Base-by-base conservation (phyloP, 306 rosid species). In the Dalbergia cochinchinensis region DNA sequence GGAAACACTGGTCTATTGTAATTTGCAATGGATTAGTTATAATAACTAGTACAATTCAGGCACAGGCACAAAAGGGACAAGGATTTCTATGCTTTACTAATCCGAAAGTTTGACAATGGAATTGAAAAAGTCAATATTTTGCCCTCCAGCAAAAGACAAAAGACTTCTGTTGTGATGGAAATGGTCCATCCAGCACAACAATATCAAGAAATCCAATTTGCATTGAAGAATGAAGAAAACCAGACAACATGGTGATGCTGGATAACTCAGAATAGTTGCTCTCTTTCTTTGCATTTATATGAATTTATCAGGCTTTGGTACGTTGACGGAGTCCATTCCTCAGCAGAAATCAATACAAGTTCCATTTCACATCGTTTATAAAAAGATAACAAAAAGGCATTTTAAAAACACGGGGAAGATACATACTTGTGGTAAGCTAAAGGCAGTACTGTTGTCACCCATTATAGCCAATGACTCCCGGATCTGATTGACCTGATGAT, bases 401-500 rank as follows among this genome's bases (percentile, higher is more conserved):
- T 19, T 73, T 57, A 18, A 55, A 80, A 73, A 50, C 16, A 20
- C 34, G 59, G 74, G 20, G 34, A 10, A 50, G 67, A 84, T 4
- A 69, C 94, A 53, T 91, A 95, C 99, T 87, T 95, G 99, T 9
- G 99, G 99, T 82, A 95, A 85, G 83, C 97, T 91, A 79, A 95
- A 95, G 57, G 98, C 99, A 50, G 99, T 95, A 68, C 94, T 95
- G 83, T 93, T 91, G 84, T 91, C 91, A 72, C 99, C 99, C 99
- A 93, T 95, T 34, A 90, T 75, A 86, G 98, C 98, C 85, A 95
- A 85, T 16, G 98, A 95, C 47, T 95, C 96, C 67, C 99, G 90
- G 80, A 95, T 95, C 86, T 91, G 98, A 86, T 95, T 95, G 70
- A 95, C 93, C 99, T 95, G 88, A 79, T 79, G 75, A 87, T 64